phyloP scores from a whole-genome alignment of 2,329 filamentous ascomycete genomes.

The Plenodomus biglobosus region DNA sequence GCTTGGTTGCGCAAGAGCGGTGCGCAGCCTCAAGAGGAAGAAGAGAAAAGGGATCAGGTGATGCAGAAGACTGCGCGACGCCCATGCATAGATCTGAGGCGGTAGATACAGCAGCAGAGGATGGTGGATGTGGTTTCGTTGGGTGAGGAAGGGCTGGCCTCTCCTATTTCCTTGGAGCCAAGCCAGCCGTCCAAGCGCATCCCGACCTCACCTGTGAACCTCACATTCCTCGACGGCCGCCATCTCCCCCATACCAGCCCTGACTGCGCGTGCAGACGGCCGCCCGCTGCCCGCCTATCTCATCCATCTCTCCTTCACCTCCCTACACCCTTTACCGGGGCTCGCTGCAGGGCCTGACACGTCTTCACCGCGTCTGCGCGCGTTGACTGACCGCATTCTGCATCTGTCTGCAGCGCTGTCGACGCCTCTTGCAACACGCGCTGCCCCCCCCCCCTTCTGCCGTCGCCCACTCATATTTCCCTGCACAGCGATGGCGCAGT shows the following conservation, averaged over 20 bases:
- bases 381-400: conserved; percentile 25
- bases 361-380: conserved; percentile 32
- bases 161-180: conserved; percentile 16
- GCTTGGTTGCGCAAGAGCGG: conserved; percentile 5
- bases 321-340: conserved; percentile 4
- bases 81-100: conserved; percentile 2
- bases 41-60: background rate
- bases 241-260: conserved; percentile 27
- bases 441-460: conserved; percentile 9
- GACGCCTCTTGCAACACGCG: conserved; percentile 20
- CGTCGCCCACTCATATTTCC: conserved; percentile 6
- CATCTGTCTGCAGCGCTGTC: conserved; percentile 25
- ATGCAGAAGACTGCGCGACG: conserved; percentile 17
- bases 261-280: conserved; percentile 22
- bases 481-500: conserved; percentile 33
- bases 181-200: conserved; percentile 15
- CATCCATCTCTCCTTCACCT: conserved; percentile 12
- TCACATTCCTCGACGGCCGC: conserved; percentile 25
- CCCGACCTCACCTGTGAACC: conserved; percentile 21
- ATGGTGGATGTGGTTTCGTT: conserved; percentile 17
- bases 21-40: background rate
- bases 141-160: conserved; percentile 17
- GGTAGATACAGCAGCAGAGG: conserved; percentile 8
- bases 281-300: conserved; percentile 12
- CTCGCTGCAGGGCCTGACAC: conserved; percentile 16